These are phyloP conservation scores for Lachnellula hyalina DNA, from an alignment of 2,329 filamentous ascomycete genomes.

Conservation along the genomic window DNA sequence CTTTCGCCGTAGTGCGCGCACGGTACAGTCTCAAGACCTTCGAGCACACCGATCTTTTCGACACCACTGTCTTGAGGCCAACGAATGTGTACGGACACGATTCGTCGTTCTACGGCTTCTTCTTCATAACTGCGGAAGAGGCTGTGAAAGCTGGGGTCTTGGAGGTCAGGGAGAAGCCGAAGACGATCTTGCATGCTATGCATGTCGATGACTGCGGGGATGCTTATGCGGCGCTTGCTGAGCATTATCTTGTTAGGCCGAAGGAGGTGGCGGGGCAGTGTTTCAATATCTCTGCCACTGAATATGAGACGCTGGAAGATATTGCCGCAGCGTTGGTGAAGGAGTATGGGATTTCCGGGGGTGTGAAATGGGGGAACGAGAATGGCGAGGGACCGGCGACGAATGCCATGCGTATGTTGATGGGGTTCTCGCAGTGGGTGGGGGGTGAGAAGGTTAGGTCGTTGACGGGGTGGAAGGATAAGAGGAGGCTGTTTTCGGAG, in stretches of 20 bases:
- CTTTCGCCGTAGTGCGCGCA: conserved; percentile 30
- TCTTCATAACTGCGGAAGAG: conserved; percentile 30
- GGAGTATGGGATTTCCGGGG: conserved; percentile 37
- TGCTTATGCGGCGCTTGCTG: conserved; percentile 42
- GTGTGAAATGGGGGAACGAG: conserved; percentile 21
- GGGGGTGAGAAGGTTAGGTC: conserved; percentile 15
- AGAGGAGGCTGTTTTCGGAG: conserved; percentile 11
- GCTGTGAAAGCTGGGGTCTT: conserved; percentile 23
- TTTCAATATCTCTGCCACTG: conserved; percentile 42
- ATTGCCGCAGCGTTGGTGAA: conserved; percentile 35
- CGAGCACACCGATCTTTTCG: conserved; percentile 36
- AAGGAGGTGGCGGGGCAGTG: conserved; percentile 33
- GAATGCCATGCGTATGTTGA: conserved; percentile 4
- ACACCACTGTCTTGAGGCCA: conserved; percentile 40
- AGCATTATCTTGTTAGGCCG: conserved; percentile 28
- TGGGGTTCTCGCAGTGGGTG: conserved; percentile 15
- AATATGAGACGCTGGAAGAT: conserved; percentile 41
- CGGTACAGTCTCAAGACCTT: conserved; percentile 34
- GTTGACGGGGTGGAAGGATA: conserved; percentile 14
- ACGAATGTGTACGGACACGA: conserved; percentile 43
- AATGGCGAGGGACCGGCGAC: neutral
- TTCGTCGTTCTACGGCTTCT: conserved; percentile 33
- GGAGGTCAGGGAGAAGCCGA: conserved; percentile 31
- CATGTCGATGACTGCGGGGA: conserved; percentile 47
- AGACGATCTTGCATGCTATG: conserved; percentile 40